These are phyloP conservation scores for Aspergillus puulaauensis DNA, from an alignment of 2,329 filamentous ascomycete genomes.

Conservation along the genomic window DNA sequence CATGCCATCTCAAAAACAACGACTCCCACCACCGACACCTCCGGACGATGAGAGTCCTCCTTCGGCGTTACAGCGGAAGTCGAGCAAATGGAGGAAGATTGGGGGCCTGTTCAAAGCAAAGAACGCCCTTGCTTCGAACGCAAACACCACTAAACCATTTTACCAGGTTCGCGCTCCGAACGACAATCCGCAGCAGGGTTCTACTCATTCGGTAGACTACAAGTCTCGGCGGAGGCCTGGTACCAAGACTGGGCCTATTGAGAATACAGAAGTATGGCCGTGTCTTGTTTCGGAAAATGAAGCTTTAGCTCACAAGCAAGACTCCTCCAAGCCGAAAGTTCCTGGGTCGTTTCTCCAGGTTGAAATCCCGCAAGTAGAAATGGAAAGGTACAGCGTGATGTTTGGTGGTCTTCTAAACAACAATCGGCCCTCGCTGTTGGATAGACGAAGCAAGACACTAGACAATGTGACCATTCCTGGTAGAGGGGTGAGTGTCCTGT, in stretches of 20 bases:
- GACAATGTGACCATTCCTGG: conserved; percentile 56
- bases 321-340: conserved; percentile 3
- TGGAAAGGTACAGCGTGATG: conserved; percentile 95
- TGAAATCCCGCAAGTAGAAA: conserved; percentile 73
- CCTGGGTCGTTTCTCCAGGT: conserved; percentile 61
- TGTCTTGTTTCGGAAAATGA: conserved; percentile 24
- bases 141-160: conserved; percentile 22
- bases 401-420: conserved; percentile 70
- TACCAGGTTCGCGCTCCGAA: conserved; percentile 27
- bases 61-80: conserved; percentile 30
- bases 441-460: conserved; percentile 38
- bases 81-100: conserved; percentile 49
- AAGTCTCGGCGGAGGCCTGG: conserved; percentile 6
- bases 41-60: conserved; percentile 11
- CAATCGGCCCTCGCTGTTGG: conserved; percentile 38
- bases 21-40: conserved; percentile 14
- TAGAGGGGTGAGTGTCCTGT: conserved; percentile 33
- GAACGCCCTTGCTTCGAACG: conserved; percentile 22
- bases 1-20: conserved; percentile 16
- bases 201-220: conserved; percentile 21
- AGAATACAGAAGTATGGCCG: conserved; percentile 20
- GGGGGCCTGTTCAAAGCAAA: conserved; percentile 45
- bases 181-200: conserved; percentile 22
- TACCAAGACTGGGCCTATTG: conserved; percentile 5
- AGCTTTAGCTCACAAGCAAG: conserved; percentile 14